Evolutionary conservation across 2,329 filamentous ascomycete species (phyloP).

Genomic region (Arthrobotrys entomopaga): DNA sequence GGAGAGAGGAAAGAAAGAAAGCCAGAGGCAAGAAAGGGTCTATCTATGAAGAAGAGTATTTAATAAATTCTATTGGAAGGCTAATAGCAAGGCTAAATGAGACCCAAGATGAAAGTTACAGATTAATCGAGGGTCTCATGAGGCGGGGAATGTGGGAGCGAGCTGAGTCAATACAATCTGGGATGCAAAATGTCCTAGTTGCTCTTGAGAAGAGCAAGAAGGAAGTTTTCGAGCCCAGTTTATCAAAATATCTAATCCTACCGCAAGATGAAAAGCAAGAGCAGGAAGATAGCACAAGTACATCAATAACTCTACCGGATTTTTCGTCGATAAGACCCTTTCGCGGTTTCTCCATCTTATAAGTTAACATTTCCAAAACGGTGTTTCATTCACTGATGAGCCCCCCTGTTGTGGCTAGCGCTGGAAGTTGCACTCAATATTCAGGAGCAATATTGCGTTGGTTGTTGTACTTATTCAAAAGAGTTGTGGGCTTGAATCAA

Average conservation of each 20-base stretch:
- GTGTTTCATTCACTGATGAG: neutral
- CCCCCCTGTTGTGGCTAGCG: too few relatives aligned
- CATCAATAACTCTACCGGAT: conserved; percentile 31
- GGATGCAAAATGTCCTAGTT: conserved; percentile 78
- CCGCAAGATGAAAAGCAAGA: conserved; percentile 58
- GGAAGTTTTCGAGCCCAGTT: conserved; percentile 73
- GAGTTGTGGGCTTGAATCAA: too few relatives aligned
- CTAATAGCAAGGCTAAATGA: conserved; percentile 83
- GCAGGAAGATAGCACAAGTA: conserved; percentile 37
- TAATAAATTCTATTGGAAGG: conserved; percentile 85
- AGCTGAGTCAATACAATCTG: conserved; percentile 78
- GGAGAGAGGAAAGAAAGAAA: conserved; percentile 92
- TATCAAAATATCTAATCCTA: conserved; percentile 52
- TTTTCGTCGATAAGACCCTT: conserved; percentile 36
- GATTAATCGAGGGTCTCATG: conserved; percentile 79
- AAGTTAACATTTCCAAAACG: neutral
- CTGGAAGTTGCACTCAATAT: too few relatives aligned
- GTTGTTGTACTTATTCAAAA: too few relatives aligned
- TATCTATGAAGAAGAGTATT: conserved; percentile 97
- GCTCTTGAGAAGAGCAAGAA: conserved; percentile 66
- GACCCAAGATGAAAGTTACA: conserved; percentile 75
- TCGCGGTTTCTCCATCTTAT: conserved; percentile 31
- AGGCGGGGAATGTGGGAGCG: conserved; percentile 87
- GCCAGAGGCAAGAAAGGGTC: conserved; percentile 95
- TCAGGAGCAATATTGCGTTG: too few relatives aligned